Conservation (phyloP, 2,329 filamentous ascomycete species). For the Parasarocladium wereldwijsianum region DNA sequence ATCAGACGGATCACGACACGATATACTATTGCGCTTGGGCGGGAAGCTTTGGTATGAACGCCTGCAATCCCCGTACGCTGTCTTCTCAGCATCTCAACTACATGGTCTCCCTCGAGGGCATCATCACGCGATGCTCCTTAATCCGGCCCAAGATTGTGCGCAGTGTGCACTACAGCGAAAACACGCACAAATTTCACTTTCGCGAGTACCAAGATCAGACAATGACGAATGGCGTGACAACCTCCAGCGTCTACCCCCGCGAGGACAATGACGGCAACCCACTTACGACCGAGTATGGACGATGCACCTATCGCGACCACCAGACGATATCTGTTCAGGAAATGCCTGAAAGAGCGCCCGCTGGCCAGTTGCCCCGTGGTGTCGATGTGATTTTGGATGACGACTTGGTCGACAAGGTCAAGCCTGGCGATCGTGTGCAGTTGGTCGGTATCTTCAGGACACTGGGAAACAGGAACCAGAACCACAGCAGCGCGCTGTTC, state of each 20-base stretch:
- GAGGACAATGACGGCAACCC: constrained; percentile 89
- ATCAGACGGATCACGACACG: constrained; percentile 63
- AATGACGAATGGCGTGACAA: constrained; percentile 84
- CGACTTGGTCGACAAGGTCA: constrained; percentile 85
- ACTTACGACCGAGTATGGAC: constrained; percentile 87
- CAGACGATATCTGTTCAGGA: constrained; percentile 98
- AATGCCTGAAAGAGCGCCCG: constrained; percentile 94
- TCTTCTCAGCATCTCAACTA: constrained; percentile 82
- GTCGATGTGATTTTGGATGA: constrained; percentile 96
- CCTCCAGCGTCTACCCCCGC: constrained; percentile 83
- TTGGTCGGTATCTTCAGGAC: constrained; percentile 94
- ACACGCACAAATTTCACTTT: constrained; percentile 71
- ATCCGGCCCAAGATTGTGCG: constrained; percentile 96
- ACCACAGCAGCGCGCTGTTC: constrained; percentile 82
- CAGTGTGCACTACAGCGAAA: constrained; percentile 93
- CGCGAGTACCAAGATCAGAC: constrained; percentile 92
- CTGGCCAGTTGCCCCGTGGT: constrained; percentile 84
- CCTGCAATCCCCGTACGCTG: constrained; percentile 87
- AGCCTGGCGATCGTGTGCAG: constrained; percentile 91
- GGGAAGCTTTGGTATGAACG: constrained; percentile 86
- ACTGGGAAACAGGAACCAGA: constrained; percentile 84
- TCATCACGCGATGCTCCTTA: constrained; percentile 89
- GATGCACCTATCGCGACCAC: constrained; percentile 90
- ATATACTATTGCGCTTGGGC: constrained; percentile 96
- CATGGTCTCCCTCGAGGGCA: constrained; percentile 95